These are phyloP conservation scores for Nitzschia sp. DNA, from an alignment of 108 stramenopile genomes.

Conservation along the genomic window DNA sequence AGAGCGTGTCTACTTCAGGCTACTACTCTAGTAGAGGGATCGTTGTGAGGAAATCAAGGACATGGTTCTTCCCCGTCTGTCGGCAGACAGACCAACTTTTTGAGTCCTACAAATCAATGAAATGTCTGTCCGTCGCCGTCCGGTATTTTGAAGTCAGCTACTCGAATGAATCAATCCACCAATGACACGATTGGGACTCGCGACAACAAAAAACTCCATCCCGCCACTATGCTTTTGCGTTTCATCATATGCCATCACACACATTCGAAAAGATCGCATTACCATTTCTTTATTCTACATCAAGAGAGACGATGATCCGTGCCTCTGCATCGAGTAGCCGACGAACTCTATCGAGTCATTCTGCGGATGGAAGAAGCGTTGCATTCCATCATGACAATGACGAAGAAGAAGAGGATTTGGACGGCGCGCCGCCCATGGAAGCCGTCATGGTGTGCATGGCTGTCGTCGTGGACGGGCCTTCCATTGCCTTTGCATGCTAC, in stretches of 20 bases:
- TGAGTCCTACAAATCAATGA: no score
- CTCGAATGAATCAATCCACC: no score
- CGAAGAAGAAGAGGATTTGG: background rate
- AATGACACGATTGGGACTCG: no score
- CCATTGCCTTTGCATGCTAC: slow-evolving; percentile 79
- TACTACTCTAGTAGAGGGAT: background rate
- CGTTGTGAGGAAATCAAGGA: background rate
- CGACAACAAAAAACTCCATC: no score
- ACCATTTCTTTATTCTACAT: no score
- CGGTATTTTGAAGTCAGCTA: no score
- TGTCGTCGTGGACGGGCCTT: slow-evolving; percentile 63
- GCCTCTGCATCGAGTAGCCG: background rate
- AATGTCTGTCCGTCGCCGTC: no score
- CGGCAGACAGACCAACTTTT: no score
- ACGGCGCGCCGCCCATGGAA: slow-evolving; percentile 37
- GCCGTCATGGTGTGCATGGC: slow-evolving; percentile 56
- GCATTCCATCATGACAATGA: background rate
- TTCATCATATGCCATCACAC: no score
- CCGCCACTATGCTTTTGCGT: no score
- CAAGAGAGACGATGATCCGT: background rate
- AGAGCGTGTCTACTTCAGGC: background rate
- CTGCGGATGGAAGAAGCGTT: background rate
- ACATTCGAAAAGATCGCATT: no score
- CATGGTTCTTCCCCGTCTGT: background rate
- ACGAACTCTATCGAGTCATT: background rate